Evolutionary conservation across 148 eudicot species (phyloP), one percentile per base, ranked within the genome.

Genomic region (Drosera capensis): DNA sequence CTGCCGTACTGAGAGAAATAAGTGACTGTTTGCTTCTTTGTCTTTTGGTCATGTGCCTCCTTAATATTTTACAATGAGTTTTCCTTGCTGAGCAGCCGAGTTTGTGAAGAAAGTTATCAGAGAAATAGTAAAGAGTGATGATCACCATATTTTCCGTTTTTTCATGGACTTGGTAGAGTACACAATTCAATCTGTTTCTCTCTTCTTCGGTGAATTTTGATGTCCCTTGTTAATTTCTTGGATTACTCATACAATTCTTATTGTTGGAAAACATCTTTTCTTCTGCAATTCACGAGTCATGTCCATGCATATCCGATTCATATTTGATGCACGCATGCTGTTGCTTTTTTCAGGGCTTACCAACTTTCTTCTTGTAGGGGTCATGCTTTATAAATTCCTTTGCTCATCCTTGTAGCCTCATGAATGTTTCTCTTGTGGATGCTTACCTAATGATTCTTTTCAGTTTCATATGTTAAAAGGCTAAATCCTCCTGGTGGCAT

Each of bases 111-210:
- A 87, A 72, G 70, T 82, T 52, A 68, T 77, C 60, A 55, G 82
- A 18, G 49, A 71, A 34, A 61, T 87, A 47, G 60, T 65, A 28
- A 82, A 77, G 62, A 79, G 80, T 21, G 86, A 82, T 39, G 71
- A 77, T 36, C 90, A 94, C 20, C 94, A 94, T n/a, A 86, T 87
- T 16, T 87, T 82, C 51, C 96, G 90, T 23, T 82, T 87, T 62
- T 87, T 87, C 72, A 66, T 87, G 79, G 96, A 87, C 56, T 57
- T 82, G 48, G 96, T 87, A 67, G 16, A 28, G 3, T 2, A 28
- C 29, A 18, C 25, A 30, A 34, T 24, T 49, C 21, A 39, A 22
- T 7, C 13, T 35, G 7, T 52, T 24, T n/a, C 59, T n/a, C n/a
- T 39, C 20, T 13, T 40, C 31, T 5, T 43, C 35, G 20, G 16